Percentiles rank a stretch among this genome's conserved stretches.
Conservation (phyloP, 768 basidiomycete species). For the Mycena leptocephala region DNA sequence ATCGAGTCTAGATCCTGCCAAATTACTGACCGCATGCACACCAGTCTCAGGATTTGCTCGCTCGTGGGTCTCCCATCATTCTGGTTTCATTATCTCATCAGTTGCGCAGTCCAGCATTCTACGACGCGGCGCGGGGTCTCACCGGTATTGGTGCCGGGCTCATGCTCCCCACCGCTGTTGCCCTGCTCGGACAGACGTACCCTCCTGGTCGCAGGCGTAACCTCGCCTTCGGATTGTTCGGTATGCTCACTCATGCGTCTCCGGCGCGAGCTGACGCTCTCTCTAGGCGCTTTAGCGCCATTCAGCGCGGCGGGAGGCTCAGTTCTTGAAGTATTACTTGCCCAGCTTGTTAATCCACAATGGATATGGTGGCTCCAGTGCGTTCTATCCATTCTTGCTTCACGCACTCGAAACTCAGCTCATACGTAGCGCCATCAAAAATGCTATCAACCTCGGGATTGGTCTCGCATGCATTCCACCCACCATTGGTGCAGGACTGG, state of each 20-base stretch:
- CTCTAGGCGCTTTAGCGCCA: conserved; percentile 9
- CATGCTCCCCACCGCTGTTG: conserved; percentile 15
- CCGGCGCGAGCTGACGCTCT: neutral
- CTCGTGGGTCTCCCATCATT: neutral
- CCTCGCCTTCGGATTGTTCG: conserved; percentile 13
- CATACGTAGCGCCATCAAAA: conserved; percentile 10
- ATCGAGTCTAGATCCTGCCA: neutral
- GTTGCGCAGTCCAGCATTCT: neutral
- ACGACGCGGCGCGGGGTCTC: conserved; percentile 13
- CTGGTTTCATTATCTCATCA: neutral
- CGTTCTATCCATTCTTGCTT: neutral
- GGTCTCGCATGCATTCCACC: neutral
- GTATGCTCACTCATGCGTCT: no score
- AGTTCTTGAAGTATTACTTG: conserved; percentile 8
- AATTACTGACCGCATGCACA: neutral
- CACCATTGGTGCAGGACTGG: neutral
- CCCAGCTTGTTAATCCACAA: conserved; percentile 1
- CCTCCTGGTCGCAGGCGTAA: conserved; percentile 9
- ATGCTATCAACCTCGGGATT: conserved; percentile 11
- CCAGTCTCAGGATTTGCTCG: conserved; percentile 18
- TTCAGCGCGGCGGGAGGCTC: conserved; percentile 13
- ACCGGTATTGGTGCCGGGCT: conserved; percentile 14
- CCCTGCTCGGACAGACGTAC: conserved; percentile 14
- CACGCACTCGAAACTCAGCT: neutral
- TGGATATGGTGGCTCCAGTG: conserved; percentile 25